These are phyloP conservation scores for Niveomyces coronatus DNA, from an alignment of 2,329 filamentous ascomycete species.

Conservation along the genomic window DNA sequence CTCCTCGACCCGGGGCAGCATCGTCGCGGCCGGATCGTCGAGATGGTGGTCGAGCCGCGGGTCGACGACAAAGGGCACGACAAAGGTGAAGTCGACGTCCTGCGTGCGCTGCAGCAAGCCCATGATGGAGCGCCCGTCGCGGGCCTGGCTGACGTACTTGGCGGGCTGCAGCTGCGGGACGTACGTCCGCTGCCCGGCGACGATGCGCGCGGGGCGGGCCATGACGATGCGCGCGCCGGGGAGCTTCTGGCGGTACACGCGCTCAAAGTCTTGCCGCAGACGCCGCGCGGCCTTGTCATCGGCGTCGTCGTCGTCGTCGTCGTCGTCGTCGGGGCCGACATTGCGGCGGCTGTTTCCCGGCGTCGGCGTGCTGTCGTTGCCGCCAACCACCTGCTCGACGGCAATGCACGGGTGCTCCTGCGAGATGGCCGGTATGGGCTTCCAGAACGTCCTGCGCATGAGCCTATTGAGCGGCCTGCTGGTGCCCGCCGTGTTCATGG, in stretches of 20 bases:
- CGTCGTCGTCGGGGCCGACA: too few species aligned
- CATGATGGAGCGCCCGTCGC: conserved; percentile 4
- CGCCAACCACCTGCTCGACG: too few species aligned
- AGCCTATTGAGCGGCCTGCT: too few species aligned
- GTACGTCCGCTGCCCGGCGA: neutral
- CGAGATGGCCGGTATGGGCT: too few species aligned
- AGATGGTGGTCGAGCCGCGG: neutral
- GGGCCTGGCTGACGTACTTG: conserved; percentile 1
- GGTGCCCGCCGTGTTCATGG: too few species aligned
- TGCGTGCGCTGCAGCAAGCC: conserved; percentile 2
- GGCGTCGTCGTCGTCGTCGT: too few species aligned
- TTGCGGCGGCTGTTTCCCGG: too few species aligned
- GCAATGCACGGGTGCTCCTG: too few species aligned
- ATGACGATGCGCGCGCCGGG: conserved; percentile 6
- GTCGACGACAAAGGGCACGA: neutral
- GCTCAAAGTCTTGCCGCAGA: neutral
- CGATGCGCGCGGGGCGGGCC: neutral
- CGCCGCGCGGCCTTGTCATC: neutral
- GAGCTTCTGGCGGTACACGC: neutral
- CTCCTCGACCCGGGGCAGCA: neutral
- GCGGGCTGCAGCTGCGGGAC: conserved; percentile 1
- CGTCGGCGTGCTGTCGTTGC: too few species aligned
- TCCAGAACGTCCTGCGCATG: too few species aligned
- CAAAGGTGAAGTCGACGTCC: neutral
- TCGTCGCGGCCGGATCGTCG: too few species aligned